Evolutionary conservation across 768 basidiomycete genomes (phyloP), one percentile per base, ranked within the genome.

Genomic region (Lactifluus piperatus): DNA sequence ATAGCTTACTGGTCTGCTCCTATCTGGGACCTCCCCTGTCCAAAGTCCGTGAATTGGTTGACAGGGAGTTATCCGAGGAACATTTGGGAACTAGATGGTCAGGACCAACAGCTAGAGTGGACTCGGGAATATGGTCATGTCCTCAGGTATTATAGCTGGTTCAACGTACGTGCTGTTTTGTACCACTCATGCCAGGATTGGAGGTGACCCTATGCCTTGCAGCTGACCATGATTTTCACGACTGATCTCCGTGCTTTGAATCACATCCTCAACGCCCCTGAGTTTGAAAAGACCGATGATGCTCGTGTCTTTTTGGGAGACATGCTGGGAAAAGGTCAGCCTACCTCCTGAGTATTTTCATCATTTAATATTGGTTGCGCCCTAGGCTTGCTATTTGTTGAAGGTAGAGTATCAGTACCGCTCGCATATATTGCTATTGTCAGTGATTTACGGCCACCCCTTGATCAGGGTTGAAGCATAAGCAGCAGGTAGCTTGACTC

Each of bases 181-280:
- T 20, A 20, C 10, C 4, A 14, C 14, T 13, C 4, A 26, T 14
- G 18, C 36, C 30, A 41, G 32, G 10, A 5, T 30, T 26, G 41
- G 20, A 5, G n/a, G n/a, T n/a, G n/a, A 18, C 36, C 29, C 5
- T n/a, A 39, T 24, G 6, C 16, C 32, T 39, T 10, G 22, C 46
- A 63, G 62, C 1, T 46, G 41, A 7, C 3, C 14, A 54, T 18
- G 5, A 36, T 62, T 41, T 0, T 27, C 16, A 48, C 37, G 10
- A 54, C 39, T 9, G 62, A 63, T 37, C 54, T 18, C 26, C 61
- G 52, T 20, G 60, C 62, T 9, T 36, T 62, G 36, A 62, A 57
- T 26, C 34, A 57, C 48, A 45, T 63, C 1, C 13, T 63, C 4
- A 56, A 32, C 37, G 30, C 45, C 27, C 50, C 61, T 22, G 60